Conservation (phyloP, 2,329 filamentous ascomycete genomes). For the Penicillium sp. region DNA sequence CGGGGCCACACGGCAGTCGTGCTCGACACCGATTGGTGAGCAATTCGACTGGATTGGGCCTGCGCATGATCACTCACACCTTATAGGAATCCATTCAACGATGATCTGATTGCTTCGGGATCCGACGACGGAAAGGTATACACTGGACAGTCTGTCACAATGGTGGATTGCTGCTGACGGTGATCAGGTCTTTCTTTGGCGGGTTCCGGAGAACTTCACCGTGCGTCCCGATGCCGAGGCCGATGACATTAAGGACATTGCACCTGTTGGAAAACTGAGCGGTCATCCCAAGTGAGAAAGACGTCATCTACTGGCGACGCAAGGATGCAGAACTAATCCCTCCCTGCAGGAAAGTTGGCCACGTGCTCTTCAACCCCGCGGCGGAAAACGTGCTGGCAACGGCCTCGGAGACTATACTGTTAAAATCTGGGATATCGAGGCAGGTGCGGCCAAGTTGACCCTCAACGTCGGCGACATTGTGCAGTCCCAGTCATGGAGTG, state of each 20-base stretch:
- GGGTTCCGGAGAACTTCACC: constrained; percentile 82
- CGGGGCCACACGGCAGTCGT: constrained; percentile 93
- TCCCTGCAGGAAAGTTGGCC: constrained; percentile 76
- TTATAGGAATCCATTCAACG: constrained; percentile 87
- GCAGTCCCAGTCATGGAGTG: constrained; percentile 93
- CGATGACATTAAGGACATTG: constrained; percentile 76
- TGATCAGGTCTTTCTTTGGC: constrained; percentile 77
- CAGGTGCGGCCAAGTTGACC: constrained; percentile 66
- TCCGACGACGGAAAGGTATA: constrained; percentile 86
- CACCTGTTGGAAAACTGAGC: constrained; percentile 71
- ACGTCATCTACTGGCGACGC: not conserved
- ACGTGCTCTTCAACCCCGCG: constrained; percentile 95
- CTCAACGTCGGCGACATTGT: constrained; percentile 88
- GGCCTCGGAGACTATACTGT: constrained; percentile 91
- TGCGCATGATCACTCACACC: not conserved
- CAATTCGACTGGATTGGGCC: not conserved
- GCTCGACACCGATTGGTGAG: constrained; percentile 92
- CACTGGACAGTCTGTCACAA: not conserved
- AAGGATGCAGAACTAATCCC: constrained; percentile 21
- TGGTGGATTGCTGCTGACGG: constrained; percentile 15
- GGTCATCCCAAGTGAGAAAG: constrained; percentile 73
- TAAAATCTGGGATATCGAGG: constrained; percentile 91
- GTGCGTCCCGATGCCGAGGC: constrained; percentile 68
- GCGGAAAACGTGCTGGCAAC: constrained; percentile 94
- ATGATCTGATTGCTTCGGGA: constrained; percentile 83